A percentile compares a stretch with the other conserved stretches of the same genome.
Evolutionary conservation across 805 yeast species (phyloP).

Genomic region (Candida endomychidarum): DNA sequence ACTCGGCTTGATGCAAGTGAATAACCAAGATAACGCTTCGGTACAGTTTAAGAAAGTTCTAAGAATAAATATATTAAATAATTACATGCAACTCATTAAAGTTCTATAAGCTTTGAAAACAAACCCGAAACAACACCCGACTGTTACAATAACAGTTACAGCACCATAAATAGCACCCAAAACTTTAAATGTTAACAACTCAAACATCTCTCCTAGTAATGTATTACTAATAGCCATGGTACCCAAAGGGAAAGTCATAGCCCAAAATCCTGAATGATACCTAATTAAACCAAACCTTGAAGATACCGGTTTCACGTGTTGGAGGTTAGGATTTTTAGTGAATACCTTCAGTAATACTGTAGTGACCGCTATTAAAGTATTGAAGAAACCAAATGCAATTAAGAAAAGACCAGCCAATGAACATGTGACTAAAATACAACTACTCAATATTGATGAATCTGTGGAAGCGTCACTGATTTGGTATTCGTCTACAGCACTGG

Average conservation of each 20-base stretch:
- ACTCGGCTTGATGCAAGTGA: no score
- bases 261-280: slow-evolving; percentile 47
- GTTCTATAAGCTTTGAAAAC: slow-evolving; percentile 11
- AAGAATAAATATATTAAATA: slow-evolving; percentile 1
- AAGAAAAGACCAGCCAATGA: slow-evolving; percentile 44
- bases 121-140: slow-evolving; percentile 34
- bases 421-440: slow-evolving; percentile 14
- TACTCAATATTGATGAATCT: slow-evolving; percentile 7
- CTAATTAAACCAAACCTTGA: slow-evolving; percentile 17
- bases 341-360: slow-evolving; percentile 45
- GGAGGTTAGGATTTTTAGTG: slow-evolving; percentile 26
- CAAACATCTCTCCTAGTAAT: slow-evolving; percentile 49
- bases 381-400: slow-evolving; percentile 57
- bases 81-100: slow-evolving; percentile 1
- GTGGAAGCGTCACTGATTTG: slow-evolving; percentile 11
- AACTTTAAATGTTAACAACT: slow-evolving; percentile 58
- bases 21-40: no score
- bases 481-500: slow-evolving; percentile 3
- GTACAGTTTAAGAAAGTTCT: not conserved
- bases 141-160: slow-evolving; percentile 45
- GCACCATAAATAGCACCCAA: slow-evolving; percentile 61
- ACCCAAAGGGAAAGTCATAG: slow-evolving; percentile 88
- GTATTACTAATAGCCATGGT: slow-evolving; percentile 66
- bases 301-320: slow-evolving; percentile 11
- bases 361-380: slow-evolving; percentile 36